Evolutionary conservation across 768 basidiomycete species (phyloP).

Genomic region (Termitomyces sp.): DNA sequence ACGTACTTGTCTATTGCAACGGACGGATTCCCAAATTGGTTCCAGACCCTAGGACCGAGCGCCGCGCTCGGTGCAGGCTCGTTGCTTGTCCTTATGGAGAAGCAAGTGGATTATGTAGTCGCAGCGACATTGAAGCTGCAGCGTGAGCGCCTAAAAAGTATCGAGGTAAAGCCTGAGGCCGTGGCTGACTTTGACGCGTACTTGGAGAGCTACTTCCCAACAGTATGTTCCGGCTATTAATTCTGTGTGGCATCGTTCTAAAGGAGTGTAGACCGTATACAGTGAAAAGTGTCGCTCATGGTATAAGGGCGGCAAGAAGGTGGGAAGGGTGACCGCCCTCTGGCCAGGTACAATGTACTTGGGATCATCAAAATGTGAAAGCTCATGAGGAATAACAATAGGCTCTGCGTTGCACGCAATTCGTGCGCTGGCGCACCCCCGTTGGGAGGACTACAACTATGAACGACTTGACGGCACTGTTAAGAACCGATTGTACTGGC

Average conservation of each 20-base stretch:
- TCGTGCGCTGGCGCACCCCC: slow-evolving; percentile 45
- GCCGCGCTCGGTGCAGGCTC: slow-evolving; percentile 52
- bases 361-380: neutral
- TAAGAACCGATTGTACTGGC: slow-evolving; percentile 52
- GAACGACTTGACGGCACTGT: slow-evolving; percentile 35
- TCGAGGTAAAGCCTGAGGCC: slow-evolving; percentile 58
- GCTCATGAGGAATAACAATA: slow-evolving; percentile 14
- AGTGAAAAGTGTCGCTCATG: slow-evolving; percentile 57
- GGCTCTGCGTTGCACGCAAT: slow-evolving; percentile 52
- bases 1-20: slow-evolving; percentile 58
- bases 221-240: slow-evolving; percentile 22
- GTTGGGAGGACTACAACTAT: slow-evolving; percentile 65
- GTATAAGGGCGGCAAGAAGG: slow-evolving; percentile 60
- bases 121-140: slow-evolving; percentile 56
- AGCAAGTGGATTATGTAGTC: slow-evolving; percentile 55
- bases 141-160: slow-evolving; percentile 57
- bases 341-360: slow-evolving; percentile 47
- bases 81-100: slow-evolving; percentile 52
- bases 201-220: slow-evolving; percentile 50
- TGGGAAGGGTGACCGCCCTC: slow-evolving; percentile 53
- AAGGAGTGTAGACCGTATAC: slow-evolving; percentile 46
- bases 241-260: neutral
- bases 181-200: slow-evolving; percentile 61
- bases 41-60: slow-evolving; percentile 56
- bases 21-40: slow-evolving; percentile 71